A percentile compares a stretch with the other conserved stretches of the same genome.
Conservation (phyloP, 495 filamentous ascomycete genomes). For the Melanomma pulvis-pyrius region DNA sequence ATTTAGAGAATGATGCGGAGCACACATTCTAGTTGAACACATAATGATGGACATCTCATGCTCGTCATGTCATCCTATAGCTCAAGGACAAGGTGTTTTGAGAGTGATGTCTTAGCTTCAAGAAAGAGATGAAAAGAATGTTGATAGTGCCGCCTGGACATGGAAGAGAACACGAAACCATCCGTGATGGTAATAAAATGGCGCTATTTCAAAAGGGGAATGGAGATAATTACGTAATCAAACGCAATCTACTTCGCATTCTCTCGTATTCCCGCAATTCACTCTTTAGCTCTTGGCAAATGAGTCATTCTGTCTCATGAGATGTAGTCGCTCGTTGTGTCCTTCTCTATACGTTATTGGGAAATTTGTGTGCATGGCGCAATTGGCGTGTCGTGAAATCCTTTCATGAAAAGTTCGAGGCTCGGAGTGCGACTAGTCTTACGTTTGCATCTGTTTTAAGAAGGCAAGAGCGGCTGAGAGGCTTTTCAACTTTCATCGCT, state of each 20-base stretch:
- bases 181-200: no score
- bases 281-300: not conserved
- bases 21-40: no score
- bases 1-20: not conserved
- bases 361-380: not conserved
- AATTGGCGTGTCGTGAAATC: not conserved
- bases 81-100: no score
- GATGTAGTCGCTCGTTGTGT: not conserved
- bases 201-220: no score
- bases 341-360: not conserved
- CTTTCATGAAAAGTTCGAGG: not conserved
- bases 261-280: slow-evolving; percentile 1
- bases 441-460: not conserved
- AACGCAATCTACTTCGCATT: no score
- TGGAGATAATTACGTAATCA: no score
- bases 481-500: not conserved
- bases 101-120: no score
- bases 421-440: not conserved
- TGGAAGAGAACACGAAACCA: no score
- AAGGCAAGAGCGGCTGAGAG: not conserved
- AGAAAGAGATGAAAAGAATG: no score
- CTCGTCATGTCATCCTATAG: no score
- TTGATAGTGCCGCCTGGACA: no score
- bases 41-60: no score
- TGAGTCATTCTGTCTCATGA: not conserved